Evolutionary conservation across 768 basidiomycete genomes (phyloP).

Genomic region (Trichaptum fuscoviolaceum): DNA sequence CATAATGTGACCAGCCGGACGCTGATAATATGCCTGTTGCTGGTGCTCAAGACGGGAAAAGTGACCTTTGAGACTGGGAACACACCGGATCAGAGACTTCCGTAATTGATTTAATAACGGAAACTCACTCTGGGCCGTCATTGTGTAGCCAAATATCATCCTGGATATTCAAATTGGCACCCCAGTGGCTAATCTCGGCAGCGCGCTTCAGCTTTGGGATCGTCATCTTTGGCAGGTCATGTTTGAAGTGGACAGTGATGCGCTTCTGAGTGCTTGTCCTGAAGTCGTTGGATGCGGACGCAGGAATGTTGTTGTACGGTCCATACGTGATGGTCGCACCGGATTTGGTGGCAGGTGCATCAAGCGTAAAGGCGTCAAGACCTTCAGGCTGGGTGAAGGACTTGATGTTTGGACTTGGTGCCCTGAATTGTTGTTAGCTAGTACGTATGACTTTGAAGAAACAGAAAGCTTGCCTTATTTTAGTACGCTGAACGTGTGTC

Average conservation of each 20-base stretch:
- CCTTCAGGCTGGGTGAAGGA: constrained; percentile 67
- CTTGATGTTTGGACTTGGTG: constrained; percentile 64
- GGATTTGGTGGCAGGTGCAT: constrained; percentile 61
- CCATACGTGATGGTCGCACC: constrained; percentile 85
- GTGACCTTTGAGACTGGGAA: constrained; percentile 80
- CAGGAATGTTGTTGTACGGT: constrained; percentile 72
- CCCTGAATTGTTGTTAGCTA: constrained; percentile 37
- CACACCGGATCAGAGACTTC: constrained; percentile 8
- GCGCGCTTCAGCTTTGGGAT: constrained; percentile 65
- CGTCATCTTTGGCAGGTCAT: constrained; percentile 77
- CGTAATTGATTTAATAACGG: neutral
- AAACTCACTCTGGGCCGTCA: constrained; percentile 79
- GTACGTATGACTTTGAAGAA: neutral
- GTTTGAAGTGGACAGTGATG: constrained; percentile 72
- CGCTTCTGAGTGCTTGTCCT: constrained; percentile 56
- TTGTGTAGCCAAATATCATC: constrained; percentile 86
- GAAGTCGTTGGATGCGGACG: constrained; percentile 54
- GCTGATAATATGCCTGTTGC: constrained; percentile 63
- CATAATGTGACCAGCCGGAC: constrained; percentile 63
- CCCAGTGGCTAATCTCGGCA: constrained; percentile 97
- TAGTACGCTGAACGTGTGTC: constrained; percentile 78
- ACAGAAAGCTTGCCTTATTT: constrained; percentile 57
- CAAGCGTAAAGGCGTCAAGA: constrained; percentile 53
- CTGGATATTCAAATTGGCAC: constrained; percentile 88
- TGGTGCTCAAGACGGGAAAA: constrained; percentile 92